Base-by-base conservation (phyloP, 768 basidiomycete species). In the Saitozyma sp. region DNA sequence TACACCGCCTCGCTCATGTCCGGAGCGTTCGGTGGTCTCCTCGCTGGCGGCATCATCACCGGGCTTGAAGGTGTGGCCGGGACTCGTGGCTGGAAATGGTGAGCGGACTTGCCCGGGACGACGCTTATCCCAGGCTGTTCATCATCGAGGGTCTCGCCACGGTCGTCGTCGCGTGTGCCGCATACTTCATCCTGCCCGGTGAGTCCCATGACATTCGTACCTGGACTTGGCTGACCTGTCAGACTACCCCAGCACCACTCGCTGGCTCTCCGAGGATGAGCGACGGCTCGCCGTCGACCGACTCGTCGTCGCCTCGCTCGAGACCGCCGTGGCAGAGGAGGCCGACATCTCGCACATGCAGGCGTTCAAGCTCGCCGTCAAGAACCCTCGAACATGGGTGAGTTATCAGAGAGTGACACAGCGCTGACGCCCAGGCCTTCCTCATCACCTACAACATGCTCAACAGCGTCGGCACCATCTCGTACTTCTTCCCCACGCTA, bases 401-500 rank as follows among this genome's bases (percentile, higher is more conserved):
- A 55, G 69, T 66, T 4, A 14, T 39, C 10, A 55, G 5, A 14
- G 38, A 9, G 2, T 29, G 48, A 46, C 16, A 16, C 9, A 7
- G 8, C 42, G 20, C 43, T 55, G 37, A 39, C 39, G 11, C 17
- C 29, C 50, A 69, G 72, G 43, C 61, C 17, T 77, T 77, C 70
- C 61, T 73, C 57, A 17, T 75, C 49, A 61, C 51, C 51, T 75
- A 76, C 69, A 68, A 74, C 50, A 52, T 76, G 11, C 57, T 75
- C 55, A 73, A 68, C 61, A 57, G 61, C 54, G 65, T 66, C 48
- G 75, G 74, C 10, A 77, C 75, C 1, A 78, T 78, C 62, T 74
- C 72, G 0, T 77, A 78, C 69, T 78, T 78, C 67, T 75, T 78
- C 73, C 77, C 77, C 14, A 78, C 77, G 8, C 57, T 78, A 16